Percentiles rank a stretch among this genome's conserved stretches.
phyloP scores from a whole-genome alignment of 148 eudicot genomes.

The Vaccinium vitisidaea region DNA sequence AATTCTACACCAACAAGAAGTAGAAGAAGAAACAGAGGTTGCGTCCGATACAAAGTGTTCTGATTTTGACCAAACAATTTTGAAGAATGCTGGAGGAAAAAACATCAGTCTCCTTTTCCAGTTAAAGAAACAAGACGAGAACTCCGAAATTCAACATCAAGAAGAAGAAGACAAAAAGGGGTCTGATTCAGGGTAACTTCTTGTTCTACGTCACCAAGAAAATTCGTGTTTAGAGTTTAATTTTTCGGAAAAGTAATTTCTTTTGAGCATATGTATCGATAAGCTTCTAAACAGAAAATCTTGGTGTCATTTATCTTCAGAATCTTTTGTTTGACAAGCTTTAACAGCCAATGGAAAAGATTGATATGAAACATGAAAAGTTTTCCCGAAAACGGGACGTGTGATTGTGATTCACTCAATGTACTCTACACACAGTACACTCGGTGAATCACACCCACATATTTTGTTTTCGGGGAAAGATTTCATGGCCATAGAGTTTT shows the following conservation, averaged over 20 bases:
- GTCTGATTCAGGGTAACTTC: not conserved
- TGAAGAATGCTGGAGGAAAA: not conserved
- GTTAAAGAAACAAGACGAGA: not conserved
- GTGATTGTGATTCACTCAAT: no score
- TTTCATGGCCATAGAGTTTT: no score
- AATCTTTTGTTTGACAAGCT: not conserved
- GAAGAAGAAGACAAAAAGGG: not conserved
- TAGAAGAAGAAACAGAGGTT: not conserved
- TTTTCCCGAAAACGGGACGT: no score
- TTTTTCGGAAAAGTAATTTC: not conserved
- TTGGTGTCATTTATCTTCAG: not conserved
- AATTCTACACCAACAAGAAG: not conserved
- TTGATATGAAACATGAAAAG: no score
- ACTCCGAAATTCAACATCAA: not conserved
- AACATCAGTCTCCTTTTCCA: not conserved
- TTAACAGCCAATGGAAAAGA: not conserved
- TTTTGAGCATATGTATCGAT: not conserved
- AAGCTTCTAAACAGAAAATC: not conserved
- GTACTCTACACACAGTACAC: no score
- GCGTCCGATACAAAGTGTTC: not conserved
- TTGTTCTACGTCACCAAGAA: not conserved
- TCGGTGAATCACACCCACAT: no score
- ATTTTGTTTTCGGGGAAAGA: no score
- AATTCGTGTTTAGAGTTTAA: not conserved
- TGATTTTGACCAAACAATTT: not conserved